A percentile compares a stretch with the other conserved stretches of the same genome.
phyloP scores from a whole-genome alignment of 2,329 filamentous ascomycete genomes.

The Trichoderma sp. region DNA sequence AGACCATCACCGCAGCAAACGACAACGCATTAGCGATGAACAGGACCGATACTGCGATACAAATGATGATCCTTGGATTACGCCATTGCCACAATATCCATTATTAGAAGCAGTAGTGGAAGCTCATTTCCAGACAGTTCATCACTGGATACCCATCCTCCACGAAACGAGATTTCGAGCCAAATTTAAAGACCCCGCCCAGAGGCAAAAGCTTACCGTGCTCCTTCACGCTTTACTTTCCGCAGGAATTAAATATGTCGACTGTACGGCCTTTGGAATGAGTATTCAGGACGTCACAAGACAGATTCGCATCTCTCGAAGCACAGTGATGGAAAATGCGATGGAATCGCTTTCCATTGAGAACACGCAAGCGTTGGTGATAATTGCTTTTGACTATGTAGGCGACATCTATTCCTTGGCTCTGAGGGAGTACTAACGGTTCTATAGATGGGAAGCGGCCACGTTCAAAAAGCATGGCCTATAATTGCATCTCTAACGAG shows the following conservation, averaged over 20 bases:
- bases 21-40: neutral
- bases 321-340: neutral
- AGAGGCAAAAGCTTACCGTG: neutral
- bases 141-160: constrained; percentile 17
- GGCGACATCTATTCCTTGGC: neutral
- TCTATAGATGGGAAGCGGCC: neutral
- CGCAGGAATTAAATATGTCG: constrained; percentile 15
- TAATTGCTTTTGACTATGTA: neutral
- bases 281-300: neutral
- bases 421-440: neutral
- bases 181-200: neutral
- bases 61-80: neutral
- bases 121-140: constrained; percentile 15
- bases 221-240: neutral
- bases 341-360: neutral
- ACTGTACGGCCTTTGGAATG: constrained; percentile 5
- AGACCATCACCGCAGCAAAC: neutral
- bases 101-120: constrained; percentile 15
- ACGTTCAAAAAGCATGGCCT: neutral
- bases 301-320: constrained; percentile 9
- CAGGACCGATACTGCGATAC: neutral
- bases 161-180: constrained; percentile 16
- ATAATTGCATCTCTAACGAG: constrained; percentile 27
- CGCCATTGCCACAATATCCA: neutral
- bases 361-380: neutral